phyloP scores from a whole-genome alignment of 176 grass and related monocot genomes.

The Elaeis guineensis region DNA sequence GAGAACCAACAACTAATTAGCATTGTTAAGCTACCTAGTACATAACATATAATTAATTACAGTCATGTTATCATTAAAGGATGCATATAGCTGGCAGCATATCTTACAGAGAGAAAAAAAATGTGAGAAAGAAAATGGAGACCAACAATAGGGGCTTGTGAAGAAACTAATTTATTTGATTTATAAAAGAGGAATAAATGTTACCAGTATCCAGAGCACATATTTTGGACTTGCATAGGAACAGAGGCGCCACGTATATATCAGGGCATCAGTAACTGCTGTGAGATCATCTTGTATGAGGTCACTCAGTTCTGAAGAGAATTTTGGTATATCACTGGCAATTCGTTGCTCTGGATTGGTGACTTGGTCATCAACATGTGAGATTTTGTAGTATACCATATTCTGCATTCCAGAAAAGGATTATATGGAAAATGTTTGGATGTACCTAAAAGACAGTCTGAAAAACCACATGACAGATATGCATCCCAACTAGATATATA shows the following conservation, averaged over 20 bases:
- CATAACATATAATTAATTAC: slow-evolving; percentile 1
- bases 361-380: slow-evolving; percentile 82
- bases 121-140: slow-evolving; percentile 5
- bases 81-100: no score
- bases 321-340: slow-evolving; percentile 94
- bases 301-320: slow-evolving; percentile 93
- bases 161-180: neutral
- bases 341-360: slow-evolving; percentile 91
- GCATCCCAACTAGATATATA: neutral
- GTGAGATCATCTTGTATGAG: slow-evolving; percentile 94
- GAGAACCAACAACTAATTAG: slow-evolving; percentile 30
- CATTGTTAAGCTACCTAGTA: neutral
- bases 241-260: slow-evolving; percentile 96
- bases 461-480: neutral
- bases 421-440: neutral
- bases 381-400: slow-evolving; percentile 99
- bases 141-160: no score
- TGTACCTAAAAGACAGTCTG: neutral
- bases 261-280: slow-evolving; percentile 84
- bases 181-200: neutral
- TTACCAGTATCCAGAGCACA: slow-evolving; percentile 94
- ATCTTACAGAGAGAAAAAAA: neutral
- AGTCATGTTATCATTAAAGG: neutral
- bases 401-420: slow-evolving; percentile 52
- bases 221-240: slow-evolving; percentile 99